phyloP scores from a whole-genome alignment of 257 asterid genomes.

The Nicotiana paniculata region DNA sequence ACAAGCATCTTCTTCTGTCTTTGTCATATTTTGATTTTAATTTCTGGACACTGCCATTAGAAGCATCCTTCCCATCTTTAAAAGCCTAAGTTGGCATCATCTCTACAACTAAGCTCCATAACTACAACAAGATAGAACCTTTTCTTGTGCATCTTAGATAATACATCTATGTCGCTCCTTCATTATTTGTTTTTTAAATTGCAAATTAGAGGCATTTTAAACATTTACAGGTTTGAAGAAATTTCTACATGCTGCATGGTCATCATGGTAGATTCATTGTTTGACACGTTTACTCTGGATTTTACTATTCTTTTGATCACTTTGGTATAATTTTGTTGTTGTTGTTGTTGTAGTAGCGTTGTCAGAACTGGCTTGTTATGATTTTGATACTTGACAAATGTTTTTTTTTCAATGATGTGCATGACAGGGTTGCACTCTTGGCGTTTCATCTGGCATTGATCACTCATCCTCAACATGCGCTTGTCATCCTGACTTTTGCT shows the following conservation, averaged over 20 bases:
- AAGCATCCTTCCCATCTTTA: neutral
- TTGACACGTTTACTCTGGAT: neutral
- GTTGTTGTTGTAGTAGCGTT: too few species aligned
- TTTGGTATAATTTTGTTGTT: neutral
- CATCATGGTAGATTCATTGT: neutral
- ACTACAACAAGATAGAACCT: neutral
- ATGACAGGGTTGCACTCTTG: conserved; percentile 74
- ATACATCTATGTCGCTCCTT: neutral
- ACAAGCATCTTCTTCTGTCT: neutral
- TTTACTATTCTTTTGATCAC: neutral
- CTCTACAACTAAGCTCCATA: neutral
- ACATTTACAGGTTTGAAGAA: neutral
- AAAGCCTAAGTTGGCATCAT: neutral
- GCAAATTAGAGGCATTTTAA: neutral
- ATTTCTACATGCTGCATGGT: neutral
- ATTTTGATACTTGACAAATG: neutral
- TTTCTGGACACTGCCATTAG: neutral
- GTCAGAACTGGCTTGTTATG: neutral
- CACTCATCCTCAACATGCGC: conserved; percentile 53
- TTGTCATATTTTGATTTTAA: neutral
- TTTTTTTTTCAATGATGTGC: neutral
- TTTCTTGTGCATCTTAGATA: neutral
- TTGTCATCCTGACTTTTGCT: conserved; percentile 72
- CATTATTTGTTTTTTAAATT: neutral
- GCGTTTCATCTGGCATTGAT: conserved; percentile 63